Base-by-base conservation (phyloP, 768 basidiomycete genomes). In the Hygrocybe coccinea region DNA sequence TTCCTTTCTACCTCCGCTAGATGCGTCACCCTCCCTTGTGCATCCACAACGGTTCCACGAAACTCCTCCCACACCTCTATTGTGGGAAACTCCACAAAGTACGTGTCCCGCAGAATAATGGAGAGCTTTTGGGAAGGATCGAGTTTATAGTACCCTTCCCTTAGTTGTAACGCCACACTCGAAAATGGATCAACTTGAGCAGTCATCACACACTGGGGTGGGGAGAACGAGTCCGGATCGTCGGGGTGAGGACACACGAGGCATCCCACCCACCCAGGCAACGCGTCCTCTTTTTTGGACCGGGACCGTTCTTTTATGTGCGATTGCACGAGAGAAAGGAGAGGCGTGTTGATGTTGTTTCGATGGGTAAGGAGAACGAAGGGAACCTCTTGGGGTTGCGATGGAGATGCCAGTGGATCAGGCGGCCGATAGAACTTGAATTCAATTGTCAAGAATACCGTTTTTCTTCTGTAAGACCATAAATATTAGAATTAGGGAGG, bases 81-180 rank as follows among this genome's bases (percentile, higher is more conserved):
- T 1, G 84, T 85, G 6, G 93, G 93, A 64, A 82, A 95, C 67
- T 95, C 93, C 33, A 88, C 78, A 67, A 93, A 92, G 25, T 81
- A 74, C 41, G 81, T 87, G 49, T 82, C 70, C 35, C 73, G 75
- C 44, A 95, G 71, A 7, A 78, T 69, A 22, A 65, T 62, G 9
- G 66, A 62, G 24, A 95, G 73, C 21, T 76, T 67, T 41, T 76
- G 61, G 3, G 69, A 65, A 2, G 79, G 70, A 50, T 88, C 81
- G 11, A 93, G 69, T 34, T 77, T 77, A 64, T 86, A 79, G 65
- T 83, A 88, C 5, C 69, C 73, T 50, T 63, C 62, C 62, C 65
- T 73, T 47, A 59, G 64, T 52, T 61, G 56, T 12, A 60, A 57
- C 21, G 51, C 54, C 22, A 52, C 60, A 33, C 57, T 54, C 38